Evolutionary conservation across 2,329 filamentous ascomycete species (phyloP).

Genomic region (Phialophora verrucosa): DNA sequence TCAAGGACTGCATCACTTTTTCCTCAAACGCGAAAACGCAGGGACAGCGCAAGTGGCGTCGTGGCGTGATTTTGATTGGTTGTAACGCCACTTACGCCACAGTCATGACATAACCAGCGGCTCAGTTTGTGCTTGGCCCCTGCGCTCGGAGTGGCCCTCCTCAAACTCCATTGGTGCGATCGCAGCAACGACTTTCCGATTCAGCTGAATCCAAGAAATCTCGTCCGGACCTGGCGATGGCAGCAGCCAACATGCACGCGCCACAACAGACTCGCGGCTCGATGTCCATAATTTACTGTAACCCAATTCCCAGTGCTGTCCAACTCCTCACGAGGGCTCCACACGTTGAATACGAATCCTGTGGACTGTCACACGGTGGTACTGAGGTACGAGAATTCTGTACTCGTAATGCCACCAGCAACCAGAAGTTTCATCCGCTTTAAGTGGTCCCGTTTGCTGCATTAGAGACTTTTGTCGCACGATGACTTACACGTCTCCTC

Average conservation of each 20-base stretch:
- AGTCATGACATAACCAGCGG: constrained; percentile 2
- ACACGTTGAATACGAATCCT: too few relatives aligned
- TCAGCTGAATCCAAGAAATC: constrained; percentile 8
- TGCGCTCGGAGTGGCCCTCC: background rate
- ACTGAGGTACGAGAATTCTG: too few relatives aligned
- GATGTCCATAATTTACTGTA: too few relatives aligned
- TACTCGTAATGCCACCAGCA: background rate
- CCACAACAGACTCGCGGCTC: background rate
- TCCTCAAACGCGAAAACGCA: background rate
- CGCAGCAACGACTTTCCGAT: background rate
- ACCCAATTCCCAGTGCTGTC: too few relatives aligned
- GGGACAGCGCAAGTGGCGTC: background rate
- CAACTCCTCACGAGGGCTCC: too few relatives aligned
- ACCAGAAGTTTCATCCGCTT: background rate
- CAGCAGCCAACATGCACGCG: background rate
- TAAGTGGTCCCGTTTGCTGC: background rate
- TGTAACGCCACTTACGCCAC: background rate
- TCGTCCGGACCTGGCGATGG: background rate
- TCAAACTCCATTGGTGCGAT: constrained; percentile 13
- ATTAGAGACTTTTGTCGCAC: background rate
- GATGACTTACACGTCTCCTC: background rate
- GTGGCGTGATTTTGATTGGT: background rate
- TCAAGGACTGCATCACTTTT: constrained; percentile 15
- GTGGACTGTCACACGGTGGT: too few relatives aligned
- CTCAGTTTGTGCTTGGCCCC: background rate